These are phyloP conservation scores for Cercospora sesami DNA, from an alignment of 2,329 filamentous ascomycete genomes.

Conservation along the genomic window DNA sequence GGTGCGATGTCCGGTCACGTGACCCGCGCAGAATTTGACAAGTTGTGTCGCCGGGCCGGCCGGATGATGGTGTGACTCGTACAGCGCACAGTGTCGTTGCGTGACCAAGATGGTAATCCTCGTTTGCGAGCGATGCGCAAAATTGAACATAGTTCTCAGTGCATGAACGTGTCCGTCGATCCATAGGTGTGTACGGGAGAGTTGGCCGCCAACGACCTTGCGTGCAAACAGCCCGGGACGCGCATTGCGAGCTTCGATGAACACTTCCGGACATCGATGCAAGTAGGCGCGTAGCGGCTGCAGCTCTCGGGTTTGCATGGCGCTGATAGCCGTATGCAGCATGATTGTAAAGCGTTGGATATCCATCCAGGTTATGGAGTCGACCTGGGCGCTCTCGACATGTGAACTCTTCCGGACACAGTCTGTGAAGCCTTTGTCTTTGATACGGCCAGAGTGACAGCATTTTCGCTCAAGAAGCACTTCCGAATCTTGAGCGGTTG, in stretches of 20 bases:
- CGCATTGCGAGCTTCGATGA: constrained; percentile 3
- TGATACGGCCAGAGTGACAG: background rate
- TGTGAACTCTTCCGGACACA: constrained; percentile 24
- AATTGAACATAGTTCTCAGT: background rate
- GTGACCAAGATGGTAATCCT: background rate
- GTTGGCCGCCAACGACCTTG: background rate
- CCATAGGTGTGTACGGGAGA: background rate
- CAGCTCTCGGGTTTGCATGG: background rate
- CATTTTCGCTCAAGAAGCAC: constrained; percentile 6
- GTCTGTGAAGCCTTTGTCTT: background rate
- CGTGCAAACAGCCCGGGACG: background rate
- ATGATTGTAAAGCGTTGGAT: background rate
- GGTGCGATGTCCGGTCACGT: background rate
- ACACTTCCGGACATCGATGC: constrained; percentile 22
- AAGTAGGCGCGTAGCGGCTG: background rate
- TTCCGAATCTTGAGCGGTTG: constrained; percentile 5
- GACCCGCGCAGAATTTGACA: background rate
- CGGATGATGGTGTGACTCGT: background rate
- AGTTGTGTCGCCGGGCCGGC: background rate
- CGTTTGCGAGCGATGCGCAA: background rate
- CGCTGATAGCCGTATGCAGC: background rate
- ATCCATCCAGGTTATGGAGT: background rate
- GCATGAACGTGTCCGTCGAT: background rate
- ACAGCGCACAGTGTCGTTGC: background rate
- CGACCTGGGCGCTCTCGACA: background rate